Evolutionary conservation across 371 early-diverging fungal genomes (phyloP), one percentile per base, ranked within the genome.

Genomic region (Blyttiomyces sp.): DNA sequence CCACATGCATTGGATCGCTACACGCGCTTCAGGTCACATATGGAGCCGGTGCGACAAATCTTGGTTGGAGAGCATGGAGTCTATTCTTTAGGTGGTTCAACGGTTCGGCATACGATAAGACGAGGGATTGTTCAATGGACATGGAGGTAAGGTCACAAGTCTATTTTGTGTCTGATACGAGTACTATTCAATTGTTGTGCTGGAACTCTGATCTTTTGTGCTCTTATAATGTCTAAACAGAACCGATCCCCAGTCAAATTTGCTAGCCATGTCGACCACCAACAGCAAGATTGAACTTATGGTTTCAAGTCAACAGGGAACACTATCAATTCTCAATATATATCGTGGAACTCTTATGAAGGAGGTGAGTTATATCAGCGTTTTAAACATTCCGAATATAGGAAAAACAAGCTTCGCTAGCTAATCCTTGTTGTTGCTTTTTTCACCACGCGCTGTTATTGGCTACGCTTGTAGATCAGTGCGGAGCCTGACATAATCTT

Each of bases 61-160:
- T 71, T 85, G 63, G 72, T 83, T 4, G 72, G 73, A 28, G 88
- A 88, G 48, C 74, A 81, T 52, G 89, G 88, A 0, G 68, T 91
- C 5, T 80, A 85, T 56, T 86, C 84, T 16, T 68, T 88, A 23
- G 86, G 84, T 52, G 81, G 84, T 26, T 83, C 80, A 46, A 83
- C 81, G 54, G 71, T 89, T 17, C 84, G 86, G 54, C 77, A 85
- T 71, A 78, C 84, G 30, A 80, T 82, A 63, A 68, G 88, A 60
- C 76, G 88, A 52, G 91, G 91, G 17, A 54, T 88, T 16, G 81
- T 80, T 19, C 80, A 82, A 68, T 89, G 88, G 86, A 87, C 75
- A 59, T 69, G 86, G 39, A 80, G 80, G 88, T 83, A 48, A n/a
- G 17, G 11, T 33, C 3, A n/a, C 27, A 35, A 30, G 17, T 46